Evolutionary conservation across 202 grass and related monocot genomes (phyloP).

Genomic region (Dendrocalamus latiflorus): DNA sequence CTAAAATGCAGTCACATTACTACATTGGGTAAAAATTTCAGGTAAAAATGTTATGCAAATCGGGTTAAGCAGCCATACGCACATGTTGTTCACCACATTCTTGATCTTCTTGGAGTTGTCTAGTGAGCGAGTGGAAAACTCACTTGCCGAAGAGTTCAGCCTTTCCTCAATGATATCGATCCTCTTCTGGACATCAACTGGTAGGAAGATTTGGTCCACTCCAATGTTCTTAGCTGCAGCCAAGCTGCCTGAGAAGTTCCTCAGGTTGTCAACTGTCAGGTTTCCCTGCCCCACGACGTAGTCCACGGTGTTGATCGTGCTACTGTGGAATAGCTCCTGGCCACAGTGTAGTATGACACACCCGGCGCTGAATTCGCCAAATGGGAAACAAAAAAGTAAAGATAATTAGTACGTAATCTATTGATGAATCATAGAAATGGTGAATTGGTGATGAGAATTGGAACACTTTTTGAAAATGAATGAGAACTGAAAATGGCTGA

Average conservation of each 20-base stretch:
- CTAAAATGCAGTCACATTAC: conserved; percentile 15
- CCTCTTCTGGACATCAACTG: conserved; percentile 46
- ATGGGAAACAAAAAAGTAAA: not conserved
- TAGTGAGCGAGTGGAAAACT: conserved; percentile 33
- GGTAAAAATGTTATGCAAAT: not conserved
- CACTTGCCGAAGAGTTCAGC: conserved; percentile 52
- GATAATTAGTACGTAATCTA: not conserved
- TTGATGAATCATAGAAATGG: too few species aligned
- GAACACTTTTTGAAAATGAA: too few species aligned
- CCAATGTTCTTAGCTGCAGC: conserved; percentile 60
- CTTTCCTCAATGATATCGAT: conserved; percentile 57
- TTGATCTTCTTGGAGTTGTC: conserved; percentile 63
- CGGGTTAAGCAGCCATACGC: not conserved
- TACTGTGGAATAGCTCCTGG: conserved; percentile 49
- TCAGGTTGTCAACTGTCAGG: conserved; percentile 64
- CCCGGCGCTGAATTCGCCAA: conserved; percentile 40
- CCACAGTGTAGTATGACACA: conserved; percentile 54
- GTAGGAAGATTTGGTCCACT: conserved; percentile 60
- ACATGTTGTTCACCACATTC: conserved; percentile 49
- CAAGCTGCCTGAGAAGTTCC: conserved; percentile 63
- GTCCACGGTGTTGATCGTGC: conserved; percentile 49
- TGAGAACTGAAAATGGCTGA: too few species aligned
- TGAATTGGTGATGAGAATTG: not conserved
- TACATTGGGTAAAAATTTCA: conserved; percentile 1
- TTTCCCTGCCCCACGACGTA: conserved; percentile 69